A percentile compares a stretch with the other conserved stretches of the same genome.
Evolutionary conservation across 768 basidiomycete genomes (phyloP).

Genomic region (Wakefieldia striispora): DNA sequence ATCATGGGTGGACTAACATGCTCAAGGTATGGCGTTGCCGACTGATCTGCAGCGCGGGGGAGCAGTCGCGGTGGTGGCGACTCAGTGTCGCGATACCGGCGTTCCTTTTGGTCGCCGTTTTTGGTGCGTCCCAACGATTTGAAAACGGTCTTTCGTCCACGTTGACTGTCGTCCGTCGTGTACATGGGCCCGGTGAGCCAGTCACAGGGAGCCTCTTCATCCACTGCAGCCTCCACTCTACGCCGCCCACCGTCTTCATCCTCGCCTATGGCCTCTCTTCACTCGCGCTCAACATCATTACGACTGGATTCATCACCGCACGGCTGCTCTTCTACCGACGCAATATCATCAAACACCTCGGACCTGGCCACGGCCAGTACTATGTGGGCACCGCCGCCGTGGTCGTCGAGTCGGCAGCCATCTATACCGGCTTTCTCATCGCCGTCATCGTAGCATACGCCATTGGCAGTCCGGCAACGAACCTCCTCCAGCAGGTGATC

Average conservation of each 20-base stretch:
- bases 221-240: too few relatives aligned
- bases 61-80: too few relatives aligned
- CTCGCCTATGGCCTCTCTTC: constrained; percentile 26
- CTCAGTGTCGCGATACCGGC: too few relatives aligned
- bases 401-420: constrained; percentile 43
- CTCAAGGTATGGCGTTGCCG: too few relatives aligned
- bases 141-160: too few relatives aligned
- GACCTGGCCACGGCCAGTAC: background rate
- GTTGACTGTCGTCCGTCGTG: too few relatives aligned
- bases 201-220: too few relatives aligned
- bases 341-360: constrained; percentile 27
- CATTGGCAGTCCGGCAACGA: constrained; percentile 38
- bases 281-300: constrained; percentile 28
- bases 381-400: constrained; percentile 21
- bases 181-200: too few relatives aligned
- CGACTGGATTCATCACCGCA: constrained; percentile 28
- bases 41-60: too few relatives aligned
- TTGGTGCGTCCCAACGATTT: too few relatives aligned
- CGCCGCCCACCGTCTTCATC: constrained; percentile 4
- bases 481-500: constrained; percentile 29
- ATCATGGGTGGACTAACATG: too few relatives aligned
- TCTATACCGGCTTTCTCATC: constrained; percentile 41
- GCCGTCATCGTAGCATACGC: constrained; percentile 43
- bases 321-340: constrained; percentile 27
- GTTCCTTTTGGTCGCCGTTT: too few relatives aligned